Base-by-base conservation (phyloP, 2,329 filamentous ascomycete genomes). In the Cadophora sp. region DNA sequence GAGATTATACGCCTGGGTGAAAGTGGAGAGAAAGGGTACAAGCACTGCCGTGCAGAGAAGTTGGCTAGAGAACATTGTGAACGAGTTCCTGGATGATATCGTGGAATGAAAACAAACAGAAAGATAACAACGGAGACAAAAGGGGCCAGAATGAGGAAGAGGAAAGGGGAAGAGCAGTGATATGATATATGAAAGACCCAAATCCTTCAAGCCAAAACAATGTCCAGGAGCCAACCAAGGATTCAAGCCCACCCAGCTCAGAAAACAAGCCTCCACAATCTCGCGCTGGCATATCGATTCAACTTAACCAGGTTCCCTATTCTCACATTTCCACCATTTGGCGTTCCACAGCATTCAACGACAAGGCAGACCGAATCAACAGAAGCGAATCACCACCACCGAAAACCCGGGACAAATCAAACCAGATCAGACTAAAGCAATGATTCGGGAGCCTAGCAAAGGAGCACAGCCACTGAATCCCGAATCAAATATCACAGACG, bases 381-480 rank as follows among this genome's bases (percentile, higher is more conserved):
- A 20, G 14, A 16, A 48, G 13, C 18, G 13, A 48, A 30, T 9
- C 30, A 48, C 6, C 24, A 60, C 14, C 22, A 60, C 20, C 47
- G 2, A 16, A 30, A 45, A 30, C 39, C 30, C n/a, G 53, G 30
- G n/a, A 13, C 24, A 20, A 59, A 47, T 43, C 27, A 45, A 27
- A 47, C n/a, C 18, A 16, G 39, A 27, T 3, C 22, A 13, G 16
- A 27, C 7, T 6, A 45, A 18, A 27, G 20, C 36, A 59, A 43
- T 9, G 9, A 45, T 24, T 59, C 9, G 39, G 39, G 11, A 45
- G 22, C 36, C 36, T 39, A 1, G 36, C 30, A 33, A 8, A n/a
- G 56, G 2, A 59, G 27, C 59, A 61, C 33, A 61, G 43, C 59
- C 59, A 30, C 58, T 22, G 39, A 30, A 27, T 30, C 22, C 22